Evolutionary conservation across 495 filamentous ascomycete species (phyloP), one percentile per base, ranked within the genome.

Genomic region (Xylaria intraflava): DNA sequence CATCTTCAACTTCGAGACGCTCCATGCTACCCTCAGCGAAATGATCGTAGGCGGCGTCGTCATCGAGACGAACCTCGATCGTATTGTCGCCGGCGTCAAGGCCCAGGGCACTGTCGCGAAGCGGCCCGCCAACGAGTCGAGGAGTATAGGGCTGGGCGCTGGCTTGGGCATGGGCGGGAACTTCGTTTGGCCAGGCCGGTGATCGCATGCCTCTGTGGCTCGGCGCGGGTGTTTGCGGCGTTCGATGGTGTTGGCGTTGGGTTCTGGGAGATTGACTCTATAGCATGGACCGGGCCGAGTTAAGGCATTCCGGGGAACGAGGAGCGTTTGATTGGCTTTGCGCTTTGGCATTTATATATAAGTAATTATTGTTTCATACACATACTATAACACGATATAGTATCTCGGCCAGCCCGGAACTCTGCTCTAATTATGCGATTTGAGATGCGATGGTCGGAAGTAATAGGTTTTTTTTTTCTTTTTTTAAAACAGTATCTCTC

Each of bases 1-100:
- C 49, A 98, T 97, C 69, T 98, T 97, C 74, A 96, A 96, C 60
- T 98, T 95, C 67, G 93, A 98, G 79, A 91, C 89, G 26, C 80
- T 97, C 67, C 93, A 98, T 73, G 88, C 93, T 5, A 82, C 86
- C 22, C 75, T 98, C 20, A 81, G 82, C 59, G 93, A 98, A 80
- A 94, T 98, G 88, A 84, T 98, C 49, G 87, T 96, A 4, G 93
- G 94, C 11, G 93, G 93, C 2, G 90, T 96, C 36, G 94, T 97
- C 26, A 83, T 97, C 23, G 93, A 98, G 73, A 98, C 94, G 29
- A 85, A 85, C 62, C 72, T 92, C 51, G 89, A 92, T 24, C 86
- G 80, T 72, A 90, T 97, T 44, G 87, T 97, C 12, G 80, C 85
- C 22, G 90, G 89, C 1, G 93, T 97, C 2, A 83, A 79, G 51